Evolutionary conservation across 176 grass and related monocot genomes (phyloP).

Genomic region (Musa schizocarpa): DNA sequence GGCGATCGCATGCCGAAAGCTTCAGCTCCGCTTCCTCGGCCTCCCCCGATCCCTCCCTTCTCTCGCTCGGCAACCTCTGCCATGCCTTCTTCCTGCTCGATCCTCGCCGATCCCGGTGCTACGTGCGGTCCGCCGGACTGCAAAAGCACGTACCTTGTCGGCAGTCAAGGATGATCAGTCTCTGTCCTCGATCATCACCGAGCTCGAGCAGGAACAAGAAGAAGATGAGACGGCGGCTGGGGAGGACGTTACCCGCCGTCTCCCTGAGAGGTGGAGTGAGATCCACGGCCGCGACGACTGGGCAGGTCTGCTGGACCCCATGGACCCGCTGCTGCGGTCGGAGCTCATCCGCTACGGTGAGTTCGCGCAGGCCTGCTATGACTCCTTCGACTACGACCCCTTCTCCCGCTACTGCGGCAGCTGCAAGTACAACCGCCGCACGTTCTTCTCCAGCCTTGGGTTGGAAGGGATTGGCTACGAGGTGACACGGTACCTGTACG

Average conservation of each 20-base stretch:
- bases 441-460: slow-evolving; percentile 42
- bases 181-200: slow-evolving; percentile 41
- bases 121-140: too few species aligned
- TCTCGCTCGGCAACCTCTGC: too few species aligned
- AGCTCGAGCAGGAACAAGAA: slow-evolving; percentile 19
- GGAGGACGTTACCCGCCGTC: background rate
- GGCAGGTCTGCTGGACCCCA: slow-evolving; percentile 58
- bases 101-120: too few species aligned
- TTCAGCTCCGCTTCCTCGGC: too few species aligned
- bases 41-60: too few species aligned
- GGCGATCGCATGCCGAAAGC: too few species aligned
- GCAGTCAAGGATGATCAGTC: slow-evolving; percentile 25
- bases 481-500: slow-evolving; percentile 40
- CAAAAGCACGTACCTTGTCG: background rate
- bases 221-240: background rate
- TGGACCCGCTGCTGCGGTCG: slow-evolving; percentile 59
- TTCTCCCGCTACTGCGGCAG: slow-evolving; percentile 66
- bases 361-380: slow-evolving; percentile 81
- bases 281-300: slow-evolving; percentile 72
- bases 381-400: slow-evolving; percentile 68
- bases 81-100: too few species aligned
- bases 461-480: slow-evolving; percentile 37
- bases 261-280: slow-evolving; percentile 51
- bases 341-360: slow-evolving; percentile 85
- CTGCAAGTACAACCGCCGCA: slow-evolving; percentile 43